Evolutionary conservation across 2,329 filamentous ascomycete species (phyloP).

Genomic region (Penicillium janthinellum): DNA sequence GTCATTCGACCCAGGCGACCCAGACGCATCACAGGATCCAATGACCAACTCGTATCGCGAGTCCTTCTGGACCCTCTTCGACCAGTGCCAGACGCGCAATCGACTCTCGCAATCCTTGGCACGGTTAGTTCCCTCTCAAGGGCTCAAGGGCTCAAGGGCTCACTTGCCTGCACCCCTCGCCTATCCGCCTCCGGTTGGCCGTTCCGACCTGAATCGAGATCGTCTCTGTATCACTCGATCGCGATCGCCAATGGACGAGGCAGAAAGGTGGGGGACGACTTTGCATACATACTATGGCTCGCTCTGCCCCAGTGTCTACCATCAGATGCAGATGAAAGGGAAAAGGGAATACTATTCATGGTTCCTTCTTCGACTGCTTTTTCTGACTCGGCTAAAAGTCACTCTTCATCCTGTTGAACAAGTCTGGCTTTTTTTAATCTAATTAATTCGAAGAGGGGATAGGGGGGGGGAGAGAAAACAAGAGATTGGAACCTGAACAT

Average conservation of each 20-base stretch:
- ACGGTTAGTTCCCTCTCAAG: neutral
- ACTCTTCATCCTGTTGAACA: neutral
- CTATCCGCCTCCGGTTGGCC: constrained; percentile 4
- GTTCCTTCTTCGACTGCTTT: neutral
- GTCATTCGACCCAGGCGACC: neutral
- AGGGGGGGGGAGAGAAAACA: neutral
- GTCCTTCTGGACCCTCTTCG: neutral
- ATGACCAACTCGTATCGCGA: neutral
- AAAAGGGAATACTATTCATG: neutral
- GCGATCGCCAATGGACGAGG: constrained; percentile 11
- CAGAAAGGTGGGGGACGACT: neutral
- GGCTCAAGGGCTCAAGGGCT: neutral
- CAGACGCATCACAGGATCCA: neutral
- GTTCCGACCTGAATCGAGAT: constrained; percentile 12
- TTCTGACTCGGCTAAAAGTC: neutral
- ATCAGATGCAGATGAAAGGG: no score
- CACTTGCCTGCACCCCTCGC: neutral
- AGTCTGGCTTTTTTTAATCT: neutral
- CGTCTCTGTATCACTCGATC: constrained; percentile 18
- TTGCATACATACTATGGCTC: neutral
- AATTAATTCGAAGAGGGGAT: neutral
- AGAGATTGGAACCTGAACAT: neutral
- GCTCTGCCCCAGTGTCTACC: no score
- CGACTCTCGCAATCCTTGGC: neutral
- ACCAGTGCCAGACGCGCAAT: neutral